Conservation (phyloP, 257 asterid species). For the Buddleja alternifolia region DNA sequence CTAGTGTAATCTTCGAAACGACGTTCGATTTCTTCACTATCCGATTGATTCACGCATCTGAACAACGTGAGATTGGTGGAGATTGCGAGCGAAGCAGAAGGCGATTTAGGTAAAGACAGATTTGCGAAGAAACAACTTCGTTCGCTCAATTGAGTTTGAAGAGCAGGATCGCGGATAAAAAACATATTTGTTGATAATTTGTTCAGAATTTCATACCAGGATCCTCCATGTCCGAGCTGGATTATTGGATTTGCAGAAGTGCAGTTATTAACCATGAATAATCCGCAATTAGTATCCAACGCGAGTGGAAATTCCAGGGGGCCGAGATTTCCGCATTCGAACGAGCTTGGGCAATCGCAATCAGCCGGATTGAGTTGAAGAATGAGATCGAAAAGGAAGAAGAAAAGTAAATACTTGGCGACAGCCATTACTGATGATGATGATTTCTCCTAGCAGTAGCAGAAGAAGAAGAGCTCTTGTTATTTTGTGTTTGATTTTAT, state of each 20-base stretch:
- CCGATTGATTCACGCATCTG: neutral
- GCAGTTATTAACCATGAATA: constrained; percentile 29
- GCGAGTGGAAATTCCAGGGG: constrained; percentile 37
- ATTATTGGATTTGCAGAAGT: constrained; percentile 21
- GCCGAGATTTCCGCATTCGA: constrained; percentile 35
- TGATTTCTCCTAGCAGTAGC: neutral
- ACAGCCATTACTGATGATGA: constrained; percentile 22
- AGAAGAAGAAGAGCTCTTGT: neutral
- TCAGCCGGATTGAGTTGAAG: constrained; percentile 21
- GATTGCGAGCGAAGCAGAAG: neutral
- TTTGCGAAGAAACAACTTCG: neutral
- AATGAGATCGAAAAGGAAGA: constrained; percentile 23
- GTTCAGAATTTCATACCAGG: neutral
- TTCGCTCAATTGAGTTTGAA: neutral
- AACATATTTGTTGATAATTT: neutral
- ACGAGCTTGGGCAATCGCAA: constrained; percentile 34
- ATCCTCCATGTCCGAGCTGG: constrained; percentile 14
- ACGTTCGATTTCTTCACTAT: too few species aligned
- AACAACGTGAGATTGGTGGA: constrained; percentile 18
- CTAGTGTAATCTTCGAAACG: neutral
- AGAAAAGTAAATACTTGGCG: neutral
- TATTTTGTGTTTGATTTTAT: neutral
- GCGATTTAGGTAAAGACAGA: neutral
- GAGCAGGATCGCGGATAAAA: neutral
- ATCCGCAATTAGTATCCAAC: constrained; percentile 34